Evolutionary conservation across 495 filamentous ascomycete species (phyloP), one percentile per base, ranked within the genome.

Genomic region (Cercophora newfieldiana): DNA sequence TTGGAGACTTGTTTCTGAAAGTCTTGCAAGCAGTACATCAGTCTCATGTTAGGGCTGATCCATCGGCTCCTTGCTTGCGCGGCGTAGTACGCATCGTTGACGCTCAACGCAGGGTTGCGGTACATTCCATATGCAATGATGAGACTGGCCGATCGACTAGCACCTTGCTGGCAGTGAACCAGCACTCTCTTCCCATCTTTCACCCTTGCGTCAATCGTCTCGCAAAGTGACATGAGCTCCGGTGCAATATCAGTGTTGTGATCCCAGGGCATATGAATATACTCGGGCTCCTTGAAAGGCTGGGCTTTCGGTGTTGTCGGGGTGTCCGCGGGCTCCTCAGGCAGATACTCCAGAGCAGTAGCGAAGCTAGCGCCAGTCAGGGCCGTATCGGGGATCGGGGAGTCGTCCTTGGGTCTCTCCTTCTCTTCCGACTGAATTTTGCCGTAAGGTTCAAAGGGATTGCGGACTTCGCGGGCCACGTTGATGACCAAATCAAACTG

Each of bases 31-130:
- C 95, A 94, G 79, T 97, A 98, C 76, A 99, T 97, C 44, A 99
- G 81, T 68, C 91, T 93, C 95, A 99, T 99, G 74, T 99, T 99
- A 1, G 95, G 95, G 16, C 93, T 94, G 61, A 99, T 96, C 95
- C 95, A 99, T 68, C 86, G 87, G 73, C 94, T 97, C 72, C 91
- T 90, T 50, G 83, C 83, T 76, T 99, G 97, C 22, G 97, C 96
- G 4, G 89, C 84, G 73, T 93, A 86, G 72, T 99, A 99, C 62
- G 94, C 93, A 57, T 96, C 91, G 73, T 97, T 96, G 62, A 98
- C 95, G 66, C 87, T 91, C 68, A 96, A 74, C 22, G 89, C 83
- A 7, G 91, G 92, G 68, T 97, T 92, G 74, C 93, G 95, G 77
- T 93, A 98, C 59, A 99, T 81, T 25, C 94, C 94, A 73, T 98